A percentile compares a stretch with the other conserved stretches of the same genome.
These are phyloP conservation scores for Wickerhamiella musiphila DNA, from an alignment of 805 yeast genomes.

Conservation along the genomic window DNA sequence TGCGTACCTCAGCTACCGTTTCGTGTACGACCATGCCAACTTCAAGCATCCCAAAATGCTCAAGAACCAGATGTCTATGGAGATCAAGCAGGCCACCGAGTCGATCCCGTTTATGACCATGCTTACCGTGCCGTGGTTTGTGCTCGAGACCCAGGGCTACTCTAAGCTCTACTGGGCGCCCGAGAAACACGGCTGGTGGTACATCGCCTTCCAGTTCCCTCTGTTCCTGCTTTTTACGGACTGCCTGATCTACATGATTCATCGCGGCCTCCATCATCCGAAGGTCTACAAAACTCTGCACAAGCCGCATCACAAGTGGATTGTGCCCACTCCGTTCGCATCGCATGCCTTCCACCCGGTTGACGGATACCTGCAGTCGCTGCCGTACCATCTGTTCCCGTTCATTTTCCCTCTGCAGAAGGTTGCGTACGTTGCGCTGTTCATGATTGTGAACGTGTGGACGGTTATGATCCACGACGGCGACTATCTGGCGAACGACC, in stretches of 20 bases:
- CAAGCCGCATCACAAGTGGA: constrained; percentile 98
- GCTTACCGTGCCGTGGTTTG: constrained; percentile 79
- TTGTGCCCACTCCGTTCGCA: constrained; percentile 95
- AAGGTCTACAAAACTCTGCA: constrained; percentile 68
- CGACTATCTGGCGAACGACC: constrained; percentile 82
- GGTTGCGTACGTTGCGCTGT: constrained; percentile 59
- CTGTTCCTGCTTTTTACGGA: constrained; percentile 83
- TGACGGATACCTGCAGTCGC: constrained; percentile 83
- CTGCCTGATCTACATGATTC: constrained; percentile 78
- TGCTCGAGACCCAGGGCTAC: constrained; percentile 67
- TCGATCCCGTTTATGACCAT: constrained; percentile 84
- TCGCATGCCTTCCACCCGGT: constrained; percentile 98
- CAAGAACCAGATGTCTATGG: constrained; percentile 81
- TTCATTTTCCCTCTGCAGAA: constrained; percentile 86
- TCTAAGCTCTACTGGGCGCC: constrained; percentile 59
- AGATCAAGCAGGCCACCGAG: constrained; percentile 56
- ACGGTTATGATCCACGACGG: constrained; percentile 98
- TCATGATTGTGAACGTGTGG: constrained; percentile 92
- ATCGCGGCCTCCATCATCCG: constrained; percentile 91
- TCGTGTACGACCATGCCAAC: constrained; percentile 72
- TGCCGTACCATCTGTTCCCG: constrained; percentile 89
- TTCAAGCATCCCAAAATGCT: constrained; percentile 92
- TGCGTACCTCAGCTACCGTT: constrained; percentile 60
- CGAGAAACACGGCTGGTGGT: constrained; percentile 52
- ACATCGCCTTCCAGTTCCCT: constrained; percentile 51